Percentiles rank a stretch among this genome's conserved stretches.
phyloP scores from a whole-genome alignment of 129 eudicot genomes.

The Flaveria ramosissima region DNA sequence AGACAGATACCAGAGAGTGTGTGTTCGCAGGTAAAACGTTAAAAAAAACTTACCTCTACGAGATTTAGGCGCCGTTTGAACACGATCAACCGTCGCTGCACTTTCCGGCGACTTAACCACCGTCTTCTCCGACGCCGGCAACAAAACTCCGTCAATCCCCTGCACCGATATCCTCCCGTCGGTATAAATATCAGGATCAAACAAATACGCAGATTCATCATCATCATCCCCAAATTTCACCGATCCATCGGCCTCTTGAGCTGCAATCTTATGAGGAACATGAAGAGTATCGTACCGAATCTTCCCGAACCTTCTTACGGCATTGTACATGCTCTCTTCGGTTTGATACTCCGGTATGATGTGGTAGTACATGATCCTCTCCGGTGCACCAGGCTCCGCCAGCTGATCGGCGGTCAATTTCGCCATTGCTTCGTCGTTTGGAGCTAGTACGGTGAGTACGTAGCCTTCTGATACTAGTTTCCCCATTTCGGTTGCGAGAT shows the following conservation, averaged over 20 bases:
- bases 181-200: slow-evolving; percentile 90
- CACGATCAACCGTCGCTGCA: slow-evolving; percentile 13
- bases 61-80: slow-evolving; percentile 38
- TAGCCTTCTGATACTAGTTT: slow-evolving; percentile 88
- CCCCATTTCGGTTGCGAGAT: slow-evolving; percentile 88
- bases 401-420: slow-evolving; percentile 82
- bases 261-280: slow-evolving; percentile 71
- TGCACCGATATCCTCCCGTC: slow-evolving; percentile 96
- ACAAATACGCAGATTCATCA: slow-evolving; percentile 73
- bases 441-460: slow-evolving; percentile 76
- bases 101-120: slow-evolving; percentile 23
- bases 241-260: slow-evolving; percentile 93
- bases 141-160: slow-evolving; percentile 88
- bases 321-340: slow-evolving; percentile 90
- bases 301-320: slow-evolving; percentile 87
- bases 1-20: no score
- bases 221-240: slow-evolving; percentile 74
- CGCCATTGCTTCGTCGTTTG: slow-evolving; percentile 97
- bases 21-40: no score
- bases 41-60: slow-evolving; percentile 66
- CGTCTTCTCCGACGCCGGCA: slow-evolving; percentile 56
- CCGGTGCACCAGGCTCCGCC: slow-evolving; percentile 91
- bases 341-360: slow-evolving; percentile 91
- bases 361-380: slow-evolving; percentile 84
- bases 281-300: slow-evolving; percentile 70